Evolutionary conservation across 2,329 filamentous ascomycete species (phyloP).

Genomic region (Zymoseptoria tritici): DNA sequence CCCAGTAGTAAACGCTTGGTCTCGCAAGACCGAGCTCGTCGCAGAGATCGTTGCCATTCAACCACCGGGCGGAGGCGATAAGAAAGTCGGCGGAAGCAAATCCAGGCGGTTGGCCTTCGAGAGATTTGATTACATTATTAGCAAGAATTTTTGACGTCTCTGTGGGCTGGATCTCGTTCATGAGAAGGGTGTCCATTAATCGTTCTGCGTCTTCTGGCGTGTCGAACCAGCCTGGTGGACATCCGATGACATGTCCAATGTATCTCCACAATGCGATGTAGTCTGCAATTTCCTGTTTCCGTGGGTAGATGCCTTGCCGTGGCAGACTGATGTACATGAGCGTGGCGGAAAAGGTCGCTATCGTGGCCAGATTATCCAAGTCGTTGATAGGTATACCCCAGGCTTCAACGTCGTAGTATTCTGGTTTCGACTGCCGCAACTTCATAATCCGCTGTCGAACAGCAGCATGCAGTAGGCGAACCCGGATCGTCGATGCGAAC

Average conservation of each 20-base stretch:
- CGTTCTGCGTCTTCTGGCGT: slow-evolving; percentile 49
- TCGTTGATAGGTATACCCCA: slow-evolving; percentile 67
- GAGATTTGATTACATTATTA: slow-evolving; percentile 64
- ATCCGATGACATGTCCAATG: slow-evolving; percentile 63
- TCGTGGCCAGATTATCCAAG: slow-evolving; percentile 65
- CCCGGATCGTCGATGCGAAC: slow-evolving; percentile 57
- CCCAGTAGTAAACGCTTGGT: slow-evolving; percentile 51
- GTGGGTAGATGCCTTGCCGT: slow-evolving; percentile 62
- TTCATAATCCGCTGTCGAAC: slow-evolving; percentile 59
- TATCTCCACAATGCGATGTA: slow-evolving; percentile 72
- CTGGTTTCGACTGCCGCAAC: slow-evolving; percentile 48
- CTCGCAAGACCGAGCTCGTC: slow-evolving; percentile 52
- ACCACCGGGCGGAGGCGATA: slow-evolving; percentile 58
- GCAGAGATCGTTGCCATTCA: slow-evolving; percentile 60
- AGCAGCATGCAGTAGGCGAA: slow-evolving; percentile 61
- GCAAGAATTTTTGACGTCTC: slow-evolving; percentile 57
- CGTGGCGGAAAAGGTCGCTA: slow-evolving; percentile 60
- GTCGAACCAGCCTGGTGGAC: slow-evolving; percentile 50
- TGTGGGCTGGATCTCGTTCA: slow-evolving; percentile 60
- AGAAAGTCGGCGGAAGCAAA: slow-evolving; percentile 61
- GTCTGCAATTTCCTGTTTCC: slow-evolving; percentile 55
- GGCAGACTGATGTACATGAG: slow-evolving; percentile 64
- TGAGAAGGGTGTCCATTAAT: slow-evolving; percentile 61
- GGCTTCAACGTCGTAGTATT: slow-evolving; percentile 54
- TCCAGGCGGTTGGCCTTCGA: slow-evolving; percentile 59